Base-by-base conservation (phyloP, 495 filamentous ascomycete genomes). In the Neurospora terricola region DNA sequence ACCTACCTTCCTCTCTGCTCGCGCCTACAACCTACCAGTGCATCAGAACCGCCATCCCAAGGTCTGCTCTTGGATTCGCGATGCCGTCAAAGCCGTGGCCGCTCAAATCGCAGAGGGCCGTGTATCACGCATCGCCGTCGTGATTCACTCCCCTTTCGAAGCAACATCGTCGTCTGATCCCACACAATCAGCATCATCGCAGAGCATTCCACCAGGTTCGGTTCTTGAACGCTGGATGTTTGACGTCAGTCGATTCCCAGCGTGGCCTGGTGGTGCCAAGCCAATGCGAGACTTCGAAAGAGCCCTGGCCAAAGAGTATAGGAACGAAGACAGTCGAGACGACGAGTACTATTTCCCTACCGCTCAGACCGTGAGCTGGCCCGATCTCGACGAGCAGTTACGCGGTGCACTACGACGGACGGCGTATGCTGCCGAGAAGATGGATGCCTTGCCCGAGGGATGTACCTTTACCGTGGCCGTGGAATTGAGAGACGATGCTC, bases 381-480 rank as follows among this genome's bases (percentile, higher is more conserved):
- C 78, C 0, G 76, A 86, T 42, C 76, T 86, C 18, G 79, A 85
- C 70, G 83, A 86, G 79, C 81, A 85, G 74, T 73, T 85, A n/a
- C 78, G 85, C 12, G 88, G 84, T 30, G 84, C 84, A 4, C 78
- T 91, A 71, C 77, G 81, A 69, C 82, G 84, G 75, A 80, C 91
- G 70, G 83, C 85, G 23, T 81, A 83, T 37, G 80, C 87, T 30
- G 89, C 89, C 74, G 86, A 90, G 62, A 84, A 83, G 37, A 83
- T 97, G 75, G 84, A 78, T 2, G 86, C 90, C 3, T 77, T 97
- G 73, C 93, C 94, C 0, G 82, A 86, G 27, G 87, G 91, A 73
- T 96, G 94, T 81, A 92, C 91, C 21, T 98, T 93, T 77, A 97
- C 93, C 16, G 84, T 98, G 36, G 93, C 91, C 39, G 90, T 97